Conservation (phyloP, 1,139 yeast species). For the Lizanozyma gosingica region DNA sequence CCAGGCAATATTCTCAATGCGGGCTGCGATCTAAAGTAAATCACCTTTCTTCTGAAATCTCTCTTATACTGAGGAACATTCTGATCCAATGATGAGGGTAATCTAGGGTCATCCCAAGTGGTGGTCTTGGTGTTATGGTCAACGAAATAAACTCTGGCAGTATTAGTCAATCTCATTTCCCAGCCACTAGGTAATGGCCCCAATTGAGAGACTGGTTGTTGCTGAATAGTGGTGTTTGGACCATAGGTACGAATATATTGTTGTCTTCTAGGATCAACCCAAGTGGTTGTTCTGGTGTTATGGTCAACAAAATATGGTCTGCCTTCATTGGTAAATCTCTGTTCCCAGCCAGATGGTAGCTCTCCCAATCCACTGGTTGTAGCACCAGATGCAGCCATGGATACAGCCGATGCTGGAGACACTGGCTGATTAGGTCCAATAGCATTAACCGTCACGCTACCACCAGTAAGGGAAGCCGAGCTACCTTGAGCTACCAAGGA, state of each 20-base stretch:
- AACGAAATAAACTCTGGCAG: slow-evolving; percentile 96
- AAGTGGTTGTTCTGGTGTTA: slow-evolving; percentile 95
- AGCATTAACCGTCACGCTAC: slow-evolving; percentile 38
- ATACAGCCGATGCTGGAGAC: slow-evolving; percentile 63
- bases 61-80: slow-evolving; percentile 99
- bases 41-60: slow-evolving; percentile 94
- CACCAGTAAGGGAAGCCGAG: slow-evolving; percentile 25
- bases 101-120: slow-evolving; percentile 99
- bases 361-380: slow-evolving; percentile 96
- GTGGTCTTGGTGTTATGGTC: slow-evolving; percentile 98
- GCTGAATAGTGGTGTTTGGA: slow-evolving; percentile 83
- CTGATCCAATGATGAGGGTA: slow-evolving; percentile 94
- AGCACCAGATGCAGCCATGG: slow-evolving; percentile 82
- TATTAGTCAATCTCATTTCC: slow-evolving; percentile 99
- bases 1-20: slow-evolving; percentile 96
- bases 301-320: slow-evolving; percentile 97
- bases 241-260: slow-evolving; percentile 96
- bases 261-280: slow-evolving; percentile 99
- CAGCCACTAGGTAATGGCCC: slow-evolving; percentile 98
- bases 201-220: slow-evolving; percentile 96
- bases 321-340: slow-evolving; percentile 95
- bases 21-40: slow-evolving; percentile 96
- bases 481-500: slow-evolving; percentile 16
- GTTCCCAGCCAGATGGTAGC: slow-evolving; percentile 98
- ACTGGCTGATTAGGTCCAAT: slow-evolving; percentile 41